A percentile compares a stretch with the other conserved stretches of the same genome.
These are phyloP conservation scores for Globisporangium paddicum DNA, from an alignment of 352 stramenopile species.

Conservation along the genomic window DNA sequence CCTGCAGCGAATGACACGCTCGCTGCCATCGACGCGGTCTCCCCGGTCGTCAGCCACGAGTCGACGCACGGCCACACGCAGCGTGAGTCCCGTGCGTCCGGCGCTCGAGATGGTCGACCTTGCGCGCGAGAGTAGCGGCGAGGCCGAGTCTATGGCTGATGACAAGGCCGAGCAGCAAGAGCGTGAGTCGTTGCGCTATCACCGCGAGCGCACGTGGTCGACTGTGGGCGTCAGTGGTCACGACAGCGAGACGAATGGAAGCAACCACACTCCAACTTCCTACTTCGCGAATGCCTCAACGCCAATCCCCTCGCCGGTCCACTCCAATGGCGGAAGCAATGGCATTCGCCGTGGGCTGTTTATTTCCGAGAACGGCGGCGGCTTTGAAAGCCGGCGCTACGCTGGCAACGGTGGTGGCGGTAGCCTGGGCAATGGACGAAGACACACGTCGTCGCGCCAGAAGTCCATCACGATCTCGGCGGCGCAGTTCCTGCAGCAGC, in stretches of 20 bases:
- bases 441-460: constrained; percentile 24
- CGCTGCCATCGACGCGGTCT: constrained; percentile 32
- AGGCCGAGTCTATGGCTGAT: constrained; percentile 10
- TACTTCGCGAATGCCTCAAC: constrained; percentile 3
- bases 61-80: constrained; percentile 35
- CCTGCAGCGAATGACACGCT: constrained; percentile 25
- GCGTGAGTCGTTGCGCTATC: not conserved
- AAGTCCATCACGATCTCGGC: constrained; percentile 64
- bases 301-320: not conserved
- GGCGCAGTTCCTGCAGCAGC: constrained; percentile 72
- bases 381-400: not conserved
- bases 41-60: constrained; percentile 7
- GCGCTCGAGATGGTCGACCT: constrained; percentile 14
- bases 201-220: constrained; percentile 1
- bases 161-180: not conserved
- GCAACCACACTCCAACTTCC: not conserved
- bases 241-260: not conserved
- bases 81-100: constrained; percentile 34
- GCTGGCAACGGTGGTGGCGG: not conserved
- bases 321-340: not conserved
- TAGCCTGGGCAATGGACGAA: not conserved
- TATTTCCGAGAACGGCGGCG: not conserved
- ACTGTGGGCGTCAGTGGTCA: not conserved
- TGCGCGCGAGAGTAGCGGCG: constrained; percentile 18
- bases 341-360: constrained; percentile 4